Conservation (phyloP, 768 basidiomycete genomes). For the Phaeolepiota aurea region DNA sequence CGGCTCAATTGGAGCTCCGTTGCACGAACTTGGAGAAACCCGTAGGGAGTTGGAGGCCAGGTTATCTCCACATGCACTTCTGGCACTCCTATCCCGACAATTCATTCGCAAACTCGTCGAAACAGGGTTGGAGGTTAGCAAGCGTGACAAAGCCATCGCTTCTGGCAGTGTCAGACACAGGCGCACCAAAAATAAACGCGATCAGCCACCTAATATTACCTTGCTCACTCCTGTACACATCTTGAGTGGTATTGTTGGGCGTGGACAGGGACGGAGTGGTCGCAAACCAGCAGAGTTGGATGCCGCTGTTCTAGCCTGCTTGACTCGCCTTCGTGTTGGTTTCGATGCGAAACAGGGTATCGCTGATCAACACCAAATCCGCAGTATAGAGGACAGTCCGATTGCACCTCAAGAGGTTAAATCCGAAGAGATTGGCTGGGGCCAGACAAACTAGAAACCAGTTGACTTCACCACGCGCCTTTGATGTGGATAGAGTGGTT, state of each 20-base stretch:
- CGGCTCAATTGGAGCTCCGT: slow-evolving; percentile 12
- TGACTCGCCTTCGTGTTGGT: slow-evolving; percentile 20
- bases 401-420: not conserved
- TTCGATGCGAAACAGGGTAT: slow-evolving; percentile 4
- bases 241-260: slow-evolving; percentile 27
- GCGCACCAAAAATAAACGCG: slow-evolving; percentile 1
- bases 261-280: slow-evolving; percentile 12
- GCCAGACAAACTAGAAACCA: too few relatives aligned
- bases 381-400: too few relatives aligned
- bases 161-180: not conserved
- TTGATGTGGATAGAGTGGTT: too few relatives aligned
- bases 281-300: slow-evolving; percentile 6
- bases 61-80: slow-evolving; percentile 31
- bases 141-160: slow-evolving; percentile 19
- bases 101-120: slow-evolving; percentile 27
- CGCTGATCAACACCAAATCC: slow-evolving; percentile 8
- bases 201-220: slow-evolving; percentile 5
- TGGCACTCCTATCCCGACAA: slow-evolving; percentile 23
- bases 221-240: slow-evolving; percentile 37
- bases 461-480: too few relatives aligned
- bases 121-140: slow-evolving; percentile 26
- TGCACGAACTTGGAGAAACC: slow-evolving; percentile 19
- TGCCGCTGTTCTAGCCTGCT: slow-evolving; percentile 17
- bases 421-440: not conserved
- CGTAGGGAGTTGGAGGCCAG: slow-evolving; percentile 19